Conservation (phyloP, 2,329 filamentous ascomycete genomes). For the Talaromyces sp. region DNA sequence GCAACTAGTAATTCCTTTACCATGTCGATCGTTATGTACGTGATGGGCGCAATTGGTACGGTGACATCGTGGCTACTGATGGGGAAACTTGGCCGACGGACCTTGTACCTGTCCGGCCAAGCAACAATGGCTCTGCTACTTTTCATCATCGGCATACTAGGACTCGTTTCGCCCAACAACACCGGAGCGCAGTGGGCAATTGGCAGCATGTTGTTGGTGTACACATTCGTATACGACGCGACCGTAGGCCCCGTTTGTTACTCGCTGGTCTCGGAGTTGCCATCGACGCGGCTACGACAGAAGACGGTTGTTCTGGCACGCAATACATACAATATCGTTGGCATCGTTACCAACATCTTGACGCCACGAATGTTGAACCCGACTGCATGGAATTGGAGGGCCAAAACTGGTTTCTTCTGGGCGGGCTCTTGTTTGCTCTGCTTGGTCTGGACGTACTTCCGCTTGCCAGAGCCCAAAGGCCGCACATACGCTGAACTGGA, state of each 20-base stretch:
- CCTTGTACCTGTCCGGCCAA: conserved; percentile 34
- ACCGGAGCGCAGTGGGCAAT: conserved; percentile 32
- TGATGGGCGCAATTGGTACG: conserved; percentile 54
- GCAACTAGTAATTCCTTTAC: conserved; percentile 33
- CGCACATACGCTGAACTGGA: conserved; percentile 39
- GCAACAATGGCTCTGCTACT: conserved; percentile 24
- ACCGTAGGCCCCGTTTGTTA: conserved; percentile 29
- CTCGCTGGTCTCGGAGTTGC: conserved; percentile 42
- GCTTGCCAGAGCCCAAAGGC: conserved; percentile 29
- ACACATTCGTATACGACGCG: conserved; percentile 65
- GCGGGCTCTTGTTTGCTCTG: conserved; percentile 17
- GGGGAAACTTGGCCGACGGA: conserved; percentile 37
- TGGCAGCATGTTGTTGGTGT: conserved; percentile 51
- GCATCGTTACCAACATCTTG: conserved; percentile 39
- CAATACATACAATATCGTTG: conserved; percentile 36
- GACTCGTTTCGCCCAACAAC: background rate
- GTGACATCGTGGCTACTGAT: conserved; percentile 48
- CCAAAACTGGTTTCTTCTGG: conserved; percentile 30
- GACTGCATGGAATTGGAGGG: conserved; percentile 25
- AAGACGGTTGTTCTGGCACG: conserved; percentile 45
- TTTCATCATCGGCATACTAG: conserved; percentile 13
- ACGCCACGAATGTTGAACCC: conserved; percentile 41
- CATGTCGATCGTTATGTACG: conserved; percentile 54
- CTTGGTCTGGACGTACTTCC: background rate
- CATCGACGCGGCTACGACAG: conserved; percentile 40